Evolutionary conservation across 192 early-diverging fungal species (phyloP), one percentile per base, ranked within the genome.

Genomic region (Coemansia sp.): DNA sequence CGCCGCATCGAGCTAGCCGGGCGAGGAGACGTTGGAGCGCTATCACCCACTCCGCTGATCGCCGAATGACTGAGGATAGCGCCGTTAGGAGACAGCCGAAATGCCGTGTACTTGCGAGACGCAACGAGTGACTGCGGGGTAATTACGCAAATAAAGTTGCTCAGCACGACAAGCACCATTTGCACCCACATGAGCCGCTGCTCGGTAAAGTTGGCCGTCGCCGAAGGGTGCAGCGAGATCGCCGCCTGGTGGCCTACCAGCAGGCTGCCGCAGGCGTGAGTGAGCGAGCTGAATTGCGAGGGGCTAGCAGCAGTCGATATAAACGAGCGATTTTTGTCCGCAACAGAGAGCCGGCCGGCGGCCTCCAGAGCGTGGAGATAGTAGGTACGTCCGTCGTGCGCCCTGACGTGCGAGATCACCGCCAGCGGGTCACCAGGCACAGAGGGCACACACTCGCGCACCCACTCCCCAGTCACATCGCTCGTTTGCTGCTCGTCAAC

Each of bases 121-220:
- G 67, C 62, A 3, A 68, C 31, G 28, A 75, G 55, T 42, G 69
- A 57, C 59, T 69, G 66, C 2, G 79, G 65, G 3, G 73, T 76
- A n/a, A 61, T 64, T 3, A 61, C 59, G 63, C 66, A 52, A 2
- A 68, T 68, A 48, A 76, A 48, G 59, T 82, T 82, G 68, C 75
- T 73, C 37, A 82, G 33, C 36, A 71, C 70, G 26, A 82, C 56
- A 58, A 82, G 68, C 39, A 63, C 69, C 62, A 71, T 69, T 55
- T 75, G 78, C 59, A 81, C 72, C 73, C 73, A 75, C 69, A 72
- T 71, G 21, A 75, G 60, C 55, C 78, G 72, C 57, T 66, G 47
- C 39, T 81, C 77, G 0, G 59, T 31, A 36, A 62, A 69, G 35
- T 65, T 56, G 11, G 59, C 68, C 56, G 36, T 26, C 16, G 68